Conservation (phyloP, 805 yeast genomes). For the Metschnikowia noctiluminum region DNA sequence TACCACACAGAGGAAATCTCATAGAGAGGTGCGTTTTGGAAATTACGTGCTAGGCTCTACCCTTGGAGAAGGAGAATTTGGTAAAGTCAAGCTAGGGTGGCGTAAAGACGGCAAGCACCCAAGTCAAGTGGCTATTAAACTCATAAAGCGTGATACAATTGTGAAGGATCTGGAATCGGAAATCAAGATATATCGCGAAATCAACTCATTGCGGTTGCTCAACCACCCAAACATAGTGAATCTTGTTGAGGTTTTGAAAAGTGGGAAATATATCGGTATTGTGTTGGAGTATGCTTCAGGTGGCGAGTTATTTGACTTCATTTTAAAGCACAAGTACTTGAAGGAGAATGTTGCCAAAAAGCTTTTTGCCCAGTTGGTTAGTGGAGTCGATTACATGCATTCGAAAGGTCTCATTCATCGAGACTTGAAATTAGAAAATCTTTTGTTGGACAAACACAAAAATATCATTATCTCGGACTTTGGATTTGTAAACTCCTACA, state of each 20-base stretch:
- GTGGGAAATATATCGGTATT: slow-evolving; percentile 93
- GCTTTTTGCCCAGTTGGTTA: slow-evolving; percentile 86
- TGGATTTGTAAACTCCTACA: slow-evolving; percentile 90
- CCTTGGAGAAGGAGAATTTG: slow-evolving; percentile 96
- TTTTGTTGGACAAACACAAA: slow-evolving; percentile 78
- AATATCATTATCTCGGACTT: slow-evolving; percentile 86
- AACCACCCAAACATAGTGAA: slow-evolving; percentile 93
- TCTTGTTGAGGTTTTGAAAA: slow-evolving; percentile 87
- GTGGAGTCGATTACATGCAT: slow-evolving; percentile 90
- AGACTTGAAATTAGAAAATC: slow-evolving; percentile 72
- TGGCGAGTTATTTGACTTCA: slow-evolving; percentile 93
- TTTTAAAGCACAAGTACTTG: slow-evolving; percentile 77
- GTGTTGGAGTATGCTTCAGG: slow-evolving; percentile 97
- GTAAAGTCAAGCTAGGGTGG: slow-evolving; percentile 97
- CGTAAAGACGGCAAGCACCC: slow-evolving; percentile 76
- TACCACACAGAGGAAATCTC: slow-evolving; percentile 17
- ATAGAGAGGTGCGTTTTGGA: slow-evolving; percentile 80
- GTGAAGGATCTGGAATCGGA: slow-evolving; percentile 83
- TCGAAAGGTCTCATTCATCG: slow-evolving; percentile 77
- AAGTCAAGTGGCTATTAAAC: slow-evolving; percentile 88
- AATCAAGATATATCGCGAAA: slow-evolving; percentile 86
- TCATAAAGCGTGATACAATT: slow-evolving; percentile 85
- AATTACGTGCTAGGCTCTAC: slow-evolving; percentile 89
- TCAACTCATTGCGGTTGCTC: slow-evolving; percentile 79
- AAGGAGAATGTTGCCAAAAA: slow-evolving; percentile 86